These are phyloP conservation scores for Gnomoniopsis smithogilvyi DNA, from an alignment of 2,329 filamentous ascomycete species.

Conservation along the genomic window DNA sequence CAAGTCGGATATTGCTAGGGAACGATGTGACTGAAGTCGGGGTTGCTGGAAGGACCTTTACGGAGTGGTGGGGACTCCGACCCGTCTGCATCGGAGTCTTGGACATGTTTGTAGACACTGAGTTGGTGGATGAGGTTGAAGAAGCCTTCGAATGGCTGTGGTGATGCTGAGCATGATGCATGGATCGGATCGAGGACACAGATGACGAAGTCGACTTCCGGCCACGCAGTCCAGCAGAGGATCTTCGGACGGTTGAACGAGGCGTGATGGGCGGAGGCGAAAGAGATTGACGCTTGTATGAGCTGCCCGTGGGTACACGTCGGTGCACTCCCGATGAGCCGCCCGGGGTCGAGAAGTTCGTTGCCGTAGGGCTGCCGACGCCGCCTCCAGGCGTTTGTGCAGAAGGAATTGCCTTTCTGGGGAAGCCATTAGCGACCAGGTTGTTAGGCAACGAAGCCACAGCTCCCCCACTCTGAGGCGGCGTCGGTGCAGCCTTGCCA, in stretches of 20 bases:
- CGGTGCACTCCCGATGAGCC: conserved; percentile 17
- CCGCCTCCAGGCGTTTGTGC: conserved; percentile 16
- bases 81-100: conserved; percentile 61
- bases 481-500: conserved; percentile 49
- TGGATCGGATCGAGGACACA: conserved; percentile 86
- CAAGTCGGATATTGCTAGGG: conserved; percentile 81
- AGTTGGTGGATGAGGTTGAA: conserved; percentile 80
- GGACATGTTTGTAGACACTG: conserved; percentile 65
- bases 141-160: conserved; percentile 92
- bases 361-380: conserved; percentile 29
- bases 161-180: conserved; percentile 68
- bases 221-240: conserved; percentile 79
- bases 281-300: conserved; percentile 73
- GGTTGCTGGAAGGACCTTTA: conserved; percentile 93
- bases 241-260: conserved; percentile 77
- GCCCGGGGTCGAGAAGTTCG: conserved; percentile 24
- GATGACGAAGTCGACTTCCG: conserved; percentile 96
- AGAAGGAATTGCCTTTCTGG: conserved; percentile 12
- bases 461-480: conserved; percentile 32
- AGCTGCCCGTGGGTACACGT: conserved; percentile 33
- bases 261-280: conserved; percentile 88
- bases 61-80: conserved; percentile 80
- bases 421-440: conserved; percentile 49
- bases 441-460: conserved; percentile 46
- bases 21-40: conserved; percentile 68